A percentile compares a stretch with the other conserved stretches of the same genome.
phyloP scores from a whole-genome alignment of 306 rosid species.

The Malus fusca region DNA sequence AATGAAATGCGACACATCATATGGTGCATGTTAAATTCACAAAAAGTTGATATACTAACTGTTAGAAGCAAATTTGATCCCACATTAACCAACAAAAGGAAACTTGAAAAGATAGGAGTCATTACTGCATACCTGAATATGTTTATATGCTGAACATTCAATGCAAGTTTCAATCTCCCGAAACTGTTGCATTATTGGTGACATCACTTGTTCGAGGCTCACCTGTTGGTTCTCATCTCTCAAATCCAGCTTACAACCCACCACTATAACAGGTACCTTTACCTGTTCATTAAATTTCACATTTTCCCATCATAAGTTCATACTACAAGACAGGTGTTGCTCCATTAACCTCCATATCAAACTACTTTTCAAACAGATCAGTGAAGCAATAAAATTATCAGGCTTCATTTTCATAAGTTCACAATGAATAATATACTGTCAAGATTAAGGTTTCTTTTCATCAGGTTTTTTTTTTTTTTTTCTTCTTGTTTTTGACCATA shows the following conservation, averaged over 20 bases:
- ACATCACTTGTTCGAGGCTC: constrained; percentile 95
- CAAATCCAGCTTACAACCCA: constrained; percentile 93
- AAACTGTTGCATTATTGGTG: constrained; percentile 98
- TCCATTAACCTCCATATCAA: not conserved
- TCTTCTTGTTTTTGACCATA: not conserved
- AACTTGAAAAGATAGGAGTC: not conserved
- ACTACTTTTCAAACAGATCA: not conserved
- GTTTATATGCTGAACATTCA: constrained; percentile 86
- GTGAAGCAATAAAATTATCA: not conserved
- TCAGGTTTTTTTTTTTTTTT: not conserved
- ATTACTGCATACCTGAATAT: constrained; percentile 63
- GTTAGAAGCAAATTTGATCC: too few relatives aligned
- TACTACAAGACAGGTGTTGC: not conserved
- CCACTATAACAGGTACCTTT: constrained; percentile 89
- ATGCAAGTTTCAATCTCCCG: constrained; percentile 99
- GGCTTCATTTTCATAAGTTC: not conserved
- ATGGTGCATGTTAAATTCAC: not conserved
- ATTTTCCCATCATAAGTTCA: not conserved
- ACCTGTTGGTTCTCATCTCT: constrained; percentile 86
- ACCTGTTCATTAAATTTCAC: constrained; percentile 51
- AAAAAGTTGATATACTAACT: not conserved
- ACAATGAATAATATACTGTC: not conserved
- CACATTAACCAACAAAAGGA: not conserved
- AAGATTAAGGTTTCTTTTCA: not conserved
- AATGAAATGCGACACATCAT: not conserved